These are phyloP conservation scores for Chalaropsis thielavioides DNA, from an alignment of 2,329 filamentous ascomycete genomes.

Conservation along the genomic window DNA sequence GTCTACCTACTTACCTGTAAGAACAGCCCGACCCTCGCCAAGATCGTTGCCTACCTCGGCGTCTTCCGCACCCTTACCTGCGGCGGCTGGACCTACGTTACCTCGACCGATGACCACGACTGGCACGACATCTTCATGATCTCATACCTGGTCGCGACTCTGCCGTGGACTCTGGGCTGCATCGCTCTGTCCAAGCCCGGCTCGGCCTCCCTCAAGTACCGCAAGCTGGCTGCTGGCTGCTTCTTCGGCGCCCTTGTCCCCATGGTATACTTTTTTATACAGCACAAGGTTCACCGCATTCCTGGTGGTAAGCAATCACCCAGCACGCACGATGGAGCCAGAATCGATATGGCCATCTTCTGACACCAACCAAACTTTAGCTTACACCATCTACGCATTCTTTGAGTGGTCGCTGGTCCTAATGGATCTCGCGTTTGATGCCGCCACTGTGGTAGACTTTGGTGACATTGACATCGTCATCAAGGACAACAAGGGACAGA, in stretches of 20 bases:
- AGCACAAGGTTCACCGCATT: slow-evolving; percentile 92
- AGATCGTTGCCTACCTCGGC: slow-evolving; percentile 65
- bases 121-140: slow-evolving; percentile 99
- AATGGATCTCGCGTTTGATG: slow-evolving; percentile 92
- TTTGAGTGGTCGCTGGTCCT: slow-evolving; percentile 95
- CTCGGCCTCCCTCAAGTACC: slow-evolving; percentile 66
- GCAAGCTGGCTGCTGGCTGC: slow-evolving; percentile 65
- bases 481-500: slow-evolving; percentile 74
- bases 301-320: slow-evolving; percentile 59
- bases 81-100: slow-evolving; percentile 96
- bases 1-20: slow-evolving; percentile 82
- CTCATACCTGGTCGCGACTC: slow-evolving; percentile 81
- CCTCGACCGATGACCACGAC: slow-evolving; percentile 93
- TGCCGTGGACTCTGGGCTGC: slow-evolving; percentile 91
- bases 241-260: slow-evolving; percentile 90
- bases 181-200: slow-evolving; percentile 78
- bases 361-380: slow-evolving; percentile 32
- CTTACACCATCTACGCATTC: slow-evolving; percentile 94
- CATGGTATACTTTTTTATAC: slow-evolving; percentile 92
- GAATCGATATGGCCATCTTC: not conserved
- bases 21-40: slow-evolving; percentile 61
- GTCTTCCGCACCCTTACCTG: slow-evolving; percentile 83
- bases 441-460: slow-evolving; percentile 87
- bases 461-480: slow-evolving; percentile 73
- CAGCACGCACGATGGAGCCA: not conserved